Evolutionary conservation across 257 asterid species (phyloP).

Genomic region (Pogostemon cablin): DNA sequence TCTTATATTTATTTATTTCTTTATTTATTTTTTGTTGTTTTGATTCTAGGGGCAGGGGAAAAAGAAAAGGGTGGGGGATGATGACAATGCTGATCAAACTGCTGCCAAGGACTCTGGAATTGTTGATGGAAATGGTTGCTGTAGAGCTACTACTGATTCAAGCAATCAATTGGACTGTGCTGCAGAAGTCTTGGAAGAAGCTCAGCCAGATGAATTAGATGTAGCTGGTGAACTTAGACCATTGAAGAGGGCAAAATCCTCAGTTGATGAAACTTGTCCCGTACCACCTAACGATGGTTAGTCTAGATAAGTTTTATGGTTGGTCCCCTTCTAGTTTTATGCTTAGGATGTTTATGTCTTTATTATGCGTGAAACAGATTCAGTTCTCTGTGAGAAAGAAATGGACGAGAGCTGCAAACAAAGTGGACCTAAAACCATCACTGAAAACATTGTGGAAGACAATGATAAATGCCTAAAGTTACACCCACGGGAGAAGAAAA

Average conservation of each 20-base stretch:
- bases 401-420: slow-evolving; percentile 33
- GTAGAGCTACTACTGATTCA: slow-evolving; percentile 37
- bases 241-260: slow-evolving; percentile 74
- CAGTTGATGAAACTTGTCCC: slow-evolving; percentile 43
- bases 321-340: slow-evolving; percentile 16
- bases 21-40: slow-evolving; percentile 17
- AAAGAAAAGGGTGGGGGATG: slow-evolving; percentile 41
- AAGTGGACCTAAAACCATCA: slow-evolving; percentile 33
- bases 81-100: slow-evolving; percentile 45
- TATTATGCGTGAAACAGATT: slow-evolving; percentile 43
- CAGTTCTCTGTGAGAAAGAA: slow-evolving; percentile 36
- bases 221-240: slow-evolving; percentile 59
- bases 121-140: slow-evolving; percentile 43
- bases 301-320: slow-evolving; percentile 28
- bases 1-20: not conserved
- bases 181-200: slow-evolving; percentile 43
- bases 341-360: slow-evolving; percentile 25
- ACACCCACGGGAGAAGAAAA: slow-evolving; percentile 82
- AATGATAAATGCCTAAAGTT: slow-evolving; percentile 76
- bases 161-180: slow-evolving; percentile 33
- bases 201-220: slow-evolving; percentile 38
- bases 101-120: slow-evolving; percentile 41
- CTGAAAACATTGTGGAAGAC: slow-evolving; percentile 41
- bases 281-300: slow-evolving; percentile 46
- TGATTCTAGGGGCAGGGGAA: slow-evolving; percentile 49